Evolutionary conservation across 345 rosid genomes (phyloP), one percentile per base, ranked within the genome.

Genomic region (Boechera retrofracta): DNA sequence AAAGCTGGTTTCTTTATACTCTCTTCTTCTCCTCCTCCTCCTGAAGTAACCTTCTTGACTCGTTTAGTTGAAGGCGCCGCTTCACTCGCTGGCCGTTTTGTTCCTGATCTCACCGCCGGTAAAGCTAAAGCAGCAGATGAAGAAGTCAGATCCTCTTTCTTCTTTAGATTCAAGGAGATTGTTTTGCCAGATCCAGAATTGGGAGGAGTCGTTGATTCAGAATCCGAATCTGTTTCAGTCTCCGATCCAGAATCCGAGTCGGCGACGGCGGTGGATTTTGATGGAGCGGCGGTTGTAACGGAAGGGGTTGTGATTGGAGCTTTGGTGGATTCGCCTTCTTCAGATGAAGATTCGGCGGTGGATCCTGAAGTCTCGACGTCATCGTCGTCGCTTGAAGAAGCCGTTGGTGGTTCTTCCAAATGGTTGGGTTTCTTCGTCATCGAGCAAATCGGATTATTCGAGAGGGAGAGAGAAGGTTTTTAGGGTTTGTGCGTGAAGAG

Each of bases 331-430:
- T 28, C 29, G 9, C 66, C 77, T 7, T 72, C 69, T 2, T 72
- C 73, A 0, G 81, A 78, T 4, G 81, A 72, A 52, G 81, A 21
- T 21, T 21, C 24, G 24, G 24, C 24, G 24, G 24, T 21, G 24
- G 24, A 21, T 21, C 24, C 75, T 8, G 72, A 68, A 1, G 77
- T 47, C 0, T 78, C 67, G 28, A 67, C 79, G 18, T 80, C 78
- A 0, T 85, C 88, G n/a, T 72, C 86, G 2, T 64, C 78, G 24
- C 83, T 80, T 69, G 83, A 76, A 5, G 75, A 71, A 0, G 81
- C 75, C 0, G 87, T 68, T 0, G 84, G 86, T 26, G 82, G 79
- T 39, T 77, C 61, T 33, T 77, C 80, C 0, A 62, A 4, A 49
- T 80, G 78, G 3, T 79, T 35, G 42, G 32, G 39, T 21, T 60